Evolutionary conservation across 2,329 filamentous ascomycete genomes (phyloP).

Genomic region (Xylaria arbuscula): DNA sequence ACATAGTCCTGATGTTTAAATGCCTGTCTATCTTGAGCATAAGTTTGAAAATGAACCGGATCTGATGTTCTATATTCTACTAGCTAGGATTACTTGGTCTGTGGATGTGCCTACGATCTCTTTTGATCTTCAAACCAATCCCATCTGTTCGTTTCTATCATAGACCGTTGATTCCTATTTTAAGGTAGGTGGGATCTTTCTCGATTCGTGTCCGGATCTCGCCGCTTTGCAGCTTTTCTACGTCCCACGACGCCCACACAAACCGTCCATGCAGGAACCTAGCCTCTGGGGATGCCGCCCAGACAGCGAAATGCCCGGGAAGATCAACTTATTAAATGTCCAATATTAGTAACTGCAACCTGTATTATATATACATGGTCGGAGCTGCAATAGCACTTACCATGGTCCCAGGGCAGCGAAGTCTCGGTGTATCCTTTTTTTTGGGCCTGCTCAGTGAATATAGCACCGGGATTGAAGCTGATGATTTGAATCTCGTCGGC

Average conservation of each 20-base stretch:
- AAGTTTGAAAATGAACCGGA: background rate
- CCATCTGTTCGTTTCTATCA: background rate
- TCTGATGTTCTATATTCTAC: background rate
- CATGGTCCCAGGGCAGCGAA: constrained; percentile 45
- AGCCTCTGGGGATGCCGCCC: constrained; percentile 53
- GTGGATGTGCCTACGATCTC: background rate
- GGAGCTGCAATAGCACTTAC: constrained; percentile 35
- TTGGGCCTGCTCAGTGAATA: constrained; percentile 50
- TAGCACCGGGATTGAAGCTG: constrained; percentile 54
- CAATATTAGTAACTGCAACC: background rate
- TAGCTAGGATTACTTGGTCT: background rate
- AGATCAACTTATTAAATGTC: constrained; percentile 42
- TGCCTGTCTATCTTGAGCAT: background rate
- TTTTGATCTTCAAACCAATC: background rate
- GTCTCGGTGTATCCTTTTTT: constrained; percentile 41
- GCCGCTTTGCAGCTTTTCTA: constrained; percentile 51
- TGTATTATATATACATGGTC: background rate
- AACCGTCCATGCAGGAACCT: constrained; percentile 53
- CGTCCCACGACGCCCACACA: constrained; percentile 55
- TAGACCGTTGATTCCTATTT: constrained; percentile 40
- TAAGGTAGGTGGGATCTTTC: constrained; percentile 40
- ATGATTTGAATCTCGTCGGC: constrained; percentile 53
- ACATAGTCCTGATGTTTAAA: background rate
- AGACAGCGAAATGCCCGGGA: constrained; percentile 52
- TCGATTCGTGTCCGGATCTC: constrained; percentile 42